Percentiles rank a stretch among this genome's conserved stretches.
Evolutionary conservation across 345 rosid species (phyloP).

Genomic region (Bretschneidera sinensis): DNA sequence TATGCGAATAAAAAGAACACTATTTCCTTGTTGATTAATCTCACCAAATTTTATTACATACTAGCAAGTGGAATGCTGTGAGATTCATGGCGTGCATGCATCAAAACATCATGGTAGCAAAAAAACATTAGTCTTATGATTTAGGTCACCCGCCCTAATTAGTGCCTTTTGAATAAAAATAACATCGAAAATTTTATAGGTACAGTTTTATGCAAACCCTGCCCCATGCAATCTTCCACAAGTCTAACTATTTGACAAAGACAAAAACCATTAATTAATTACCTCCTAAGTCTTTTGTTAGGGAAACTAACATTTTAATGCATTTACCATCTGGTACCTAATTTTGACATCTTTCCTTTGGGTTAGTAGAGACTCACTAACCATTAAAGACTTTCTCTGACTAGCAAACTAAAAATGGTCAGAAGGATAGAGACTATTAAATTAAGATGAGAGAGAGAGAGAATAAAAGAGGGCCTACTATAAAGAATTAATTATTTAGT

Average conservation of each 20-base stretch:
- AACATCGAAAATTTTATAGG: no score
- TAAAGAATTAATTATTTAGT: no score
- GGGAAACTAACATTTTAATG: conserved; percentile 40
- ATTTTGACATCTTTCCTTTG: conserved; percentile 26
- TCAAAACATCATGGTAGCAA: no score
- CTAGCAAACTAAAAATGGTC: conserved; percentile 30
- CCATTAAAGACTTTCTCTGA: conserved; percentile 36
- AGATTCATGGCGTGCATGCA: conserved; percentile 21
- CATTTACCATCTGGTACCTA: conserved; percentile 27
- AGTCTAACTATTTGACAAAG: conserved; percentile 21
- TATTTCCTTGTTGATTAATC: no score
- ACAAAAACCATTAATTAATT: background rate
- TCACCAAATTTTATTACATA: no score
- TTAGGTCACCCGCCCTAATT: conserved; percentile 42
- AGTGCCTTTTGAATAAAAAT: conserved; percentile 14
- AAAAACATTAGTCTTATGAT: conserved; percentile 13
- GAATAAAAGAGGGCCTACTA: no score
- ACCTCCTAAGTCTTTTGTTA: conserved; percentile 31
- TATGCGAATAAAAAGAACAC: no score
- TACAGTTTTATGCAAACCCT: background rate
- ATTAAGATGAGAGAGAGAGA: no score
- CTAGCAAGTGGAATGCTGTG: conserved; percentile 31
- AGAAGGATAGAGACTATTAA: no score
- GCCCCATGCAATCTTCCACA: conserved; percentile 28
- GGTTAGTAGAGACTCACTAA: conserved; percentile 32